These are phyloP conservation scores for Auricularia cornea DNA, from an alignment of 768 basidiomycete species.

Conservation along the genomic window DNA sequence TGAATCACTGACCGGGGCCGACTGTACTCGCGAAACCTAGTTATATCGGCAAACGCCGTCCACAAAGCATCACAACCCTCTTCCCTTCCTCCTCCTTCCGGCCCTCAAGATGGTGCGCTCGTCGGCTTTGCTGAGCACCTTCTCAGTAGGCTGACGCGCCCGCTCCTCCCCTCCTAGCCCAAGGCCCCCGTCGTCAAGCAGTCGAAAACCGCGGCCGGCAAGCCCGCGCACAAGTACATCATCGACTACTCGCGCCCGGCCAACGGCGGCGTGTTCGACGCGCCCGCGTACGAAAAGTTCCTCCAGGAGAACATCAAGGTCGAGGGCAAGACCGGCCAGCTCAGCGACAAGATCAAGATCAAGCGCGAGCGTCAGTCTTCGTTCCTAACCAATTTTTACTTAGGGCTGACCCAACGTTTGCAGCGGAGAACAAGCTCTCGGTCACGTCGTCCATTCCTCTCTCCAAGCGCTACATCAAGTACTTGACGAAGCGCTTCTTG, in stretches of 20 bases:
- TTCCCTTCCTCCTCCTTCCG: constrained; percentile 8
- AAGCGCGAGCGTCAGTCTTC: constrained; percentile 65
- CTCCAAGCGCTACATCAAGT: constrained; percentile 97
- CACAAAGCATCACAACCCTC: constrained; percentile 14
- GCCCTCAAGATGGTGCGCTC: constrained; percentile 62
- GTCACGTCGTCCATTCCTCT: constrained; percentile 82
- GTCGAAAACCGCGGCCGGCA: constrained; percentile 44
- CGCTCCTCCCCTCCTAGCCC: constrained; percentile 19
- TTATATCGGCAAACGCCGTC: constrained; percentile 12
- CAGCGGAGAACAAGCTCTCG: constrained; percentile 74
- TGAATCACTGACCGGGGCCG: too few relatives aligned
- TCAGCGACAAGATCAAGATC: constrained; percentile 85
- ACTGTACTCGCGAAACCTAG: not conserved
- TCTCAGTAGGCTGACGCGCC: constrained; percentile 82
- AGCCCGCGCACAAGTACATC: constrained; percentile 61
- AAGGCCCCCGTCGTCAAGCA: constrained; percentile 31
- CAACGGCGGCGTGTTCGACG: constrained; percentile 44
- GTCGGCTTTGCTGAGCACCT: constrained; percentile 83
- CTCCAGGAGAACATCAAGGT: constrained; percentile 92
- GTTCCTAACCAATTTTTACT: not conserved
- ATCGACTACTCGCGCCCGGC: constrained; percentile 85
- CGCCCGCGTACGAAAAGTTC: constrained; percentile 73
- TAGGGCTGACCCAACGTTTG: not conserved
- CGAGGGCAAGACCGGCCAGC: constrained; percentile 84
- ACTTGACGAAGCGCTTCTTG: constrained; percentile 97